Evolutionary conservation across 1,284 basidiomycete genomes (phyloP), one percentile per base, ranked within the genome.

Genomic region (Leccinum pallidistipes): DNA sequence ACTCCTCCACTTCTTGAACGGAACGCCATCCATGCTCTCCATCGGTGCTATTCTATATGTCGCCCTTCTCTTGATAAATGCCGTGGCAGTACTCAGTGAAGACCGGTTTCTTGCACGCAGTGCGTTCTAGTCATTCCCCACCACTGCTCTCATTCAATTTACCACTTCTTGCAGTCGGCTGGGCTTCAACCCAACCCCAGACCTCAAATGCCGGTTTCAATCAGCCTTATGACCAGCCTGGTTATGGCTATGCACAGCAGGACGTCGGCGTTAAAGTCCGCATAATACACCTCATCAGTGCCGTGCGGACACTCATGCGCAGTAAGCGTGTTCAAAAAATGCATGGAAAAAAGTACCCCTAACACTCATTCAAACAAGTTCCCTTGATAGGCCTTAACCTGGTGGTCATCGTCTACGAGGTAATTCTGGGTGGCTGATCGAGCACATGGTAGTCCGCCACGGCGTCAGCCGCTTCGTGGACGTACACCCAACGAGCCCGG

Each of bases 71-170:
- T 81, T 98, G 73, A 88, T 95, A 66, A 98, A 98, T 76, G 93
- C 94, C 32, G 86, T 98, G 71, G 96, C 96, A 8, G 90, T 98
- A 62, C 82, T 98, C 59, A 97, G 90, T 71, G 96, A 98, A 77
- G 96, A 98, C 69, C 85, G 96, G 1, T 98, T 98, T 76, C 85
- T 98, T 53, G 92, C 94, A 24, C 82, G 91, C 75, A 95, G 97
- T 98, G 74, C 71, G 91, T 85, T 58, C 56, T 65, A 51, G 43
- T 56, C 57, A 34, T 29, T 56, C 59, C 50, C 47, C 47, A 9
- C 38, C 51, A 36, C 55, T 40, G 5, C 59, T n/a, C 64, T 57
- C 52, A 55, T 55, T 58, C 65, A 58, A 18, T 34, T 53, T 47
- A 64, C 43, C 62, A 56, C 51, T 61, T 63, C 61, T 60, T 62